Evolutionary conservation across 2,329 filamentous ascomycete species (phyloP).

Genomic region (Sclerotinia glacialis): DNA sequence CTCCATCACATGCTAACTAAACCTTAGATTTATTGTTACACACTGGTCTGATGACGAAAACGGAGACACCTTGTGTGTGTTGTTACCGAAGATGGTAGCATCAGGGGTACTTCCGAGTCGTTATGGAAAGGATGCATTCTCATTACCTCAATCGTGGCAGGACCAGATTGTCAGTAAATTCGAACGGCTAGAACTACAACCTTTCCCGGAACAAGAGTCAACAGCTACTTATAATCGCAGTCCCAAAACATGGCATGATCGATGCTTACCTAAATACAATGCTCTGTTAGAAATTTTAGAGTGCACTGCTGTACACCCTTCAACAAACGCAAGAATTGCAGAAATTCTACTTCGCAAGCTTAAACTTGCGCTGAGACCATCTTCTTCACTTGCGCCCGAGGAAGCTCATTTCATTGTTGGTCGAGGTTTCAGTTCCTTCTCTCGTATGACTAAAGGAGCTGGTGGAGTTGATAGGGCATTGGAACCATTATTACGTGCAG

Average conservation of each 20-base stretch:
- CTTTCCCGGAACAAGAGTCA: slow-evolving; percentile 61
- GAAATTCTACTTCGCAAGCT: slow-evolving; percentile 65
- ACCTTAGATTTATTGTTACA: slow-evolving; percentile 64
- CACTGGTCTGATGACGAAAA: slow-evolving; percentile 68
- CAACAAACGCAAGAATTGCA: slow-evolving; percentile 63
- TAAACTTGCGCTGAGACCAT: slow-evolving; percentile 61
- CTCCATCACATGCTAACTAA: slow-evolving; percentile 28
- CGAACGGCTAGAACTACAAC: slow-evolving; percentile 59
- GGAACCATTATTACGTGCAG: slow-evolving; percentile 63
- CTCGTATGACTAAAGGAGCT: slow-evolving; percentile 61
- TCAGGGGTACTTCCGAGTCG: slow-evolving; percentile 53
- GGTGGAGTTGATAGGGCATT: slow-evolving; percentile 57
- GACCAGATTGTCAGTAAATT: slow-evolving; percentile 70
- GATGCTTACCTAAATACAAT: slow-evolving; percentile 65
- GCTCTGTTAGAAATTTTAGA: slow-evolving; percentile 63
- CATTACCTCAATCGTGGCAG: slow-evolving; percentile 67
- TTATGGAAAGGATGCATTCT: slow-evolving; percentile 53
- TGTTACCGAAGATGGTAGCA: slow-evolving; percentile 64
- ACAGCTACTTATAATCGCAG: slow-evolving; percentile 54
- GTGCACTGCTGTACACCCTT: slow-evolving; percentile 61
- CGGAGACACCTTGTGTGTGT: slow-evolving; percentile 65
- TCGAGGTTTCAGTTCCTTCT: slow-evolving; percentile 70
- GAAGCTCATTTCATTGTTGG: slow-evolving; percentile 72
- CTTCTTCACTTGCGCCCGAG: slow-evolving; percentile 56
- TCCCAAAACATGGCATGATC: slow-evolving; percentile 59